Evolutionary conservation across 2,329 filamentous ascomycete species (phyloP).

Genomic region (Penicillium polonicum): DNA sequence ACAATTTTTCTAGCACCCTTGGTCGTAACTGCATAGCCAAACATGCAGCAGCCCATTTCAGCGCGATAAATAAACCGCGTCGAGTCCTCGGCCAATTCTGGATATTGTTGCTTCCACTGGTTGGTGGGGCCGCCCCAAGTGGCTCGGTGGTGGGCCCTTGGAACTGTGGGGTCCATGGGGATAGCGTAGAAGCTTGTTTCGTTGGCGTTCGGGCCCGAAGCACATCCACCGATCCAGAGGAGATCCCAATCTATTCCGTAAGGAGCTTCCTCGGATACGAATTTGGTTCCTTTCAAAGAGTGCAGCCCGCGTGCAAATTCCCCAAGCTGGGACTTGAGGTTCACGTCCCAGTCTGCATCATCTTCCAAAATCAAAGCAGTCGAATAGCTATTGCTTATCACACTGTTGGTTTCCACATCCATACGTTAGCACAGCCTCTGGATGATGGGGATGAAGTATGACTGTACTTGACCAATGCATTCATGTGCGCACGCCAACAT

Average conservation of each 20-base stretch:
- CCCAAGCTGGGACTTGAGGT: constrained; percentile 50
- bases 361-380: constrained; percentile 57
- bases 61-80: constrained; percentile 40
- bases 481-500: constrained; percentile 44
- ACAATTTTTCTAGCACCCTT: constrained; percentile 41
- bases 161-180: constrained; percentile 33
- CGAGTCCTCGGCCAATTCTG: constrained; percentile 24
- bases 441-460: background rate
- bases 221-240: constrained; percentile 53
- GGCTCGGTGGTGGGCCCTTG: constrained; percentile 16
- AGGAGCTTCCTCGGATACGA: constrained; percentile 36
- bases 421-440: background rate
- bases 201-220: constrained; percentile 33
- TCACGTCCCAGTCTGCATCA: constrained; percentile 59
- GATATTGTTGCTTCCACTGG: constrained; percentile 18
- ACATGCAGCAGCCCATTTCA: constrained; percentile 35
- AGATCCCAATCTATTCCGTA: constrained; percentile 56
- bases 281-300: constrained; percentile 30
- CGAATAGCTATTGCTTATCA: constrained; percentile 48
- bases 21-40: constrained; percentile 42
- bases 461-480: constrained; percentile 34
- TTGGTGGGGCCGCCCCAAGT: constrained; percentile 23
- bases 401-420: constrained; percentile 21
- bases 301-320: constrained; percentile 36
- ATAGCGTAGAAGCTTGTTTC: constrained; percentile 32